These are phyloP conservation scores for Quercus gilva DNA, from an alignment of 306 rosid genomes.

Conservation along the genomic window DNA sequence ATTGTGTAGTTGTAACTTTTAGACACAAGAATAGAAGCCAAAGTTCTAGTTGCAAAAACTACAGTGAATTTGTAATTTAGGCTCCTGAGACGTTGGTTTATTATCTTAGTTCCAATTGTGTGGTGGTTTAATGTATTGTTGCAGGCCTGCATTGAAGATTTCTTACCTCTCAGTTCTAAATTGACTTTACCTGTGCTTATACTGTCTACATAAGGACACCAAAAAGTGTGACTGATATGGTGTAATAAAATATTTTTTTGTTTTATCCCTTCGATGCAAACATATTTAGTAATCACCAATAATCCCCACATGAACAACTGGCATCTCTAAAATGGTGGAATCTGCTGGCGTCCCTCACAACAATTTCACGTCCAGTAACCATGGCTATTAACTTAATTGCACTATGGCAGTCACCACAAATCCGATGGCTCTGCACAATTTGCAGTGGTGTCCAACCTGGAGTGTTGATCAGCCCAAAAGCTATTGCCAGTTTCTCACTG, in stretches of 20 bases:
- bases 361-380: conserved; percentile 73
- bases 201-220: no score
- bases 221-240: no score
- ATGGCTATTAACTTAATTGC: conserved; percentile 68
- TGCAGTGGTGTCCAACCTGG: conserved; percentile 59
- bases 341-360: conserved; percentile 75
- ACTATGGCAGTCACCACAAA: conserved; percentile 68
- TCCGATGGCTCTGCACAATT: conserved; percentile 72
- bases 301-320: conserved; percentile 83
- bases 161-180: no score
- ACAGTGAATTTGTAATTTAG: background rate
- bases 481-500: conserved; percentile 78
- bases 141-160: background rate
- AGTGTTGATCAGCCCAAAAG: conserved; percentile 72
- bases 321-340: conserved; percentile 87
- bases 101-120: background rate
- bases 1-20: background rate
- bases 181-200: no score
- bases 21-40: background rate
- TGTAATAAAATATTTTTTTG: no score
- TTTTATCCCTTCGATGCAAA: no score
- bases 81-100: no score
- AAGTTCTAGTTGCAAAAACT: background rate
- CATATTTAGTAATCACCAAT: conserved; percentile 55
- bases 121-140: background rate